A percentile compares a stretch with the other conserved stretches of the same genome.
These are phyloP conservation scores for Mortierella antarctica DNA, from an alignment of 192 early-diverging fungal genomes.

Conservation along the genomic window DNA sequence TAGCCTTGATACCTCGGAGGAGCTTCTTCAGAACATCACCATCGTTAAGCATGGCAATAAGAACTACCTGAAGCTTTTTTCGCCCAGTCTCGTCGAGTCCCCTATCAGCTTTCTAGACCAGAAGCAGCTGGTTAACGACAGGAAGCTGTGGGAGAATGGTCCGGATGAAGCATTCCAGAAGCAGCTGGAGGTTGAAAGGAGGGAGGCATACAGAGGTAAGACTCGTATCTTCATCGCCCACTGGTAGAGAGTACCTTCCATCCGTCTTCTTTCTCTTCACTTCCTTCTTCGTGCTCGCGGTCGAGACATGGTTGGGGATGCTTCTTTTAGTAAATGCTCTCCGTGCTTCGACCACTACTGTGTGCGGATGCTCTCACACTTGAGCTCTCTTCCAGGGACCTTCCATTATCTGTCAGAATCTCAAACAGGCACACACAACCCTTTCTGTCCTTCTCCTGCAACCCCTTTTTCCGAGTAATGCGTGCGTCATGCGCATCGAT, in stretches of 20 bases:
- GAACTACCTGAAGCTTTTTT: conserved; percentile 40
- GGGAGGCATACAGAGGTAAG: conserved; percentile 45
- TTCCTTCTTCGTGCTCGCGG: too few relatives aligned
- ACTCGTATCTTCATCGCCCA: background rate
- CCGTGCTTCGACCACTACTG: too few relatives aligned
- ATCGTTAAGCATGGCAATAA: conserved; percentile 31
- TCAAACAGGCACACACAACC: too few relatives aligned
- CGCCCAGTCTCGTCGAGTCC: conserved; percentile 42
- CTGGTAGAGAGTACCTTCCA: background rate
- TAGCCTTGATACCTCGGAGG: conserved; percentile 44
- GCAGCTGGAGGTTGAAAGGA: conserved; percentile 35
- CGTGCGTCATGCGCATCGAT: background rate
- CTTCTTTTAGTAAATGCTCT: too few relatives aligned
- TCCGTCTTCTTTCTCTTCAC: conserved; percentile 3
- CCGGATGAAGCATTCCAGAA: conserved; percentile 49
- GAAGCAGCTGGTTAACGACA: conserved; percentile 35
- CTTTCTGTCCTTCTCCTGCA: too few relatives aligned
- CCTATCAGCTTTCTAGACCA: conserved; percentile 31
- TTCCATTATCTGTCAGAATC: too few relatives aligned
- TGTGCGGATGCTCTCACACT: too few relatives aligned
- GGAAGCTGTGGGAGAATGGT: conserved; percentile 48
- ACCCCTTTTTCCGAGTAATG: too few relatives aligned
- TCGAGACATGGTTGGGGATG: too few relatives aligned
- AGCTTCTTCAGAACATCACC: conserved; percentile 41
- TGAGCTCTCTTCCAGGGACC: too few relatives aligned